Percentiles rank a stretch among this genome's conserved stretches.
Evolutionary conservation across 257 asterid genomes (phyloP).

Genomic region (Capsicum pubescens): DNA sequence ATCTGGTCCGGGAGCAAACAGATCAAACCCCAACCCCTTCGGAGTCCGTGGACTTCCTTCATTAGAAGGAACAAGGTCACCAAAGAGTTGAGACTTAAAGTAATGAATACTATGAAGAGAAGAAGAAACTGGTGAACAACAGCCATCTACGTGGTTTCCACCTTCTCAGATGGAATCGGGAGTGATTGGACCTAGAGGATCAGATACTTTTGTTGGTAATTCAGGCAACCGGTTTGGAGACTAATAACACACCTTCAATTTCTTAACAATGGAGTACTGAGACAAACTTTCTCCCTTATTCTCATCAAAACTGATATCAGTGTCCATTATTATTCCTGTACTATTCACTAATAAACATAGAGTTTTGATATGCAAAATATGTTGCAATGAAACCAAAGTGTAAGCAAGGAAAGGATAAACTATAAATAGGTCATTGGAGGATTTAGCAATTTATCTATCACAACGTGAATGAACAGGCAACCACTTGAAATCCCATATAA

Average conservation of each 20-base stretch:
- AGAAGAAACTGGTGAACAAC: slow-evolving; percentile 38
- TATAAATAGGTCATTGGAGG: slow-evolving; percentile 8
- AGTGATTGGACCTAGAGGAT: slow-evolving; percentile 44
- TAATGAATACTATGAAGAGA: slow-evolving; percentile 30
- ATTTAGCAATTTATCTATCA: not conserved
- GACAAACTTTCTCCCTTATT: slow-evolving; percentile 30
- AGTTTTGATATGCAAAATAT: not conserved
- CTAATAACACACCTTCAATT: slow-evolving; percentile 6
- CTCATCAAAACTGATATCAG: slow-evolving; percentile 34
- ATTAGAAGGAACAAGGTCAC: slow-evolving; percentile 20
- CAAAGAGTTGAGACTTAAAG: slow-evolving; percentile 21
- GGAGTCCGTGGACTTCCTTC: slow-evolving; percentile 45
- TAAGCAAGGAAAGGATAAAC: not conserved
- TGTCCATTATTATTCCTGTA: slow-evolving; percentile 36
- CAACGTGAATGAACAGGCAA: not conserved
- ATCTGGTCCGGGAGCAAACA: slow-evolving; percentile 62
- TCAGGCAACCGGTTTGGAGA: not conserved
- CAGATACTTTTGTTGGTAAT: slow-evolving; percentile 2
- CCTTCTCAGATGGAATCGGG: slow-evolving; percentile 48
- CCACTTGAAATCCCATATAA: not conserved
- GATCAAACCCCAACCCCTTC: slow-evolving; percentile 45
- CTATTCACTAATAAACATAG: not conserved
- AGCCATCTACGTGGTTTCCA: slow-evolving; percentile 31
- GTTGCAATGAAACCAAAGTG: not conserved
- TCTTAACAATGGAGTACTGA: slow-evolving; percentile 20